These are phyloP conservation scores for Sherardia arvensis DNA, from an alignment of 257 asterid genomes.

Conservation along the genomic window DNA sequence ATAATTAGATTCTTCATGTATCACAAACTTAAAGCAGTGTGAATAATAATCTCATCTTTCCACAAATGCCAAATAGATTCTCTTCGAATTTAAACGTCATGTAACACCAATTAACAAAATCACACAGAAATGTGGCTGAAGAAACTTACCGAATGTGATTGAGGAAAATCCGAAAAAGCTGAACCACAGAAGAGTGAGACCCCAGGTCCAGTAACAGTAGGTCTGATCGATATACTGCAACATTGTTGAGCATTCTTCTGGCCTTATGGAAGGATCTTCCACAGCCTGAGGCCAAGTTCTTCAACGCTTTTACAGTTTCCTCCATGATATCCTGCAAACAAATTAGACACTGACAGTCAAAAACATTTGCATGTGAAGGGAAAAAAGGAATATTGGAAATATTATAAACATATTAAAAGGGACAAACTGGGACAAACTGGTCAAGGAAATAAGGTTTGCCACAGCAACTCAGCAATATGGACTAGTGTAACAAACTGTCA, in stretches of 20 bases:
- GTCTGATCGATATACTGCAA: constrained; percentile 25
- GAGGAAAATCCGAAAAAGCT: constrained; percentile 20
- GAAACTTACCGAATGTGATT: constrained; percentile 22
- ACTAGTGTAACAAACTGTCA: too few species aligned
- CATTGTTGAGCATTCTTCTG: background rate
- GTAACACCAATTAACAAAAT: background rate
- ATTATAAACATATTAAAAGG: too few species aligned
- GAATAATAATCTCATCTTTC: too few species aligned
- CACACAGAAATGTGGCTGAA: background rate
- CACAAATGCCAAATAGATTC: background rate
- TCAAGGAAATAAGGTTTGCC: too few species aligned
- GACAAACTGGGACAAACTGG: too few species aligned
- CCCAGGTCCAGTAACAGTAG: constrained; percentile 29
- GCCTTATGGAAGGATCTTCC: background rate
- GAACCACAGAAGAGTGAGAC: constrained; percentile 14
- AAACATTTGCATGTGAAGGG: background rate
- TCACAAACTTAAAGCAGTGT: too few species aligned
- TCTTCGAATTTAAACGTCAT: background rate
- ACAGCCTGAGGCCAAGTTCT: background rate
- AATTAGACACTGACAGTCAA: background rate
- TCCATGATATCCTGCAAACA: background rate
- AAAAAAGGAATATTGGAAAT: too few species aligned
- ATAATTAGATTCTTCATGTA: too few species aligned
- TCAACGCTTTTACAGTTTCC: background rate
- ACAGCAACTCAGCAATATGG: too few species aligned